phyloP scores from a whole-genome alignment of 176 grass and related monocot genomes.

The Zea mays region Zm-B73-REFERENCE-NAM-5.0 NC_050098.1:227184501-227185000 shows the following conservation, averaged over 20 bases:
- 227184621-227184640: neutral
- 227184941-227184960: neutral
- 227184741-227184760: neutral
- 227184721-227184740: neutral
- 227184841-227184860: neutral
- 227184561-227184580: neutral
- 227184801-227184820: neutral
- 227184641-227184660: neutral
- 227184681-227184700: neutral
- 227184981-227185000: slow-evolving; percentile 11
- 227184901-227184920: neutral
- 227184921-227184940: neutral
- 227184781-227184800: neutral
- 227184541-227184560: neutral
- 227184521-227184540: slow-evolving; percentile 2
- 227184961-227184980: slow-evolving; percentile 4
- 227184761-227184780: neutral
- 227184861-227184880: neutral
- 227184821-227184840: slow-evolving; percentile 8
- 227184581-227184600: neutral
- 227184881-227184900: slow-evolving; percentile 26
- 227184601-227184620: neutral
- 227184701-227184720: slow-evolving; percentile 13
- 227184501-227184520: neutral
- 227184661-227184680: neutral